Percentiles rank a stretch among this genome's conserved stretches.
phyloP scores from a whole-genome alignment of 1,284 basidiomycete species.

The Ceratobasidium papillatum region DNA sequence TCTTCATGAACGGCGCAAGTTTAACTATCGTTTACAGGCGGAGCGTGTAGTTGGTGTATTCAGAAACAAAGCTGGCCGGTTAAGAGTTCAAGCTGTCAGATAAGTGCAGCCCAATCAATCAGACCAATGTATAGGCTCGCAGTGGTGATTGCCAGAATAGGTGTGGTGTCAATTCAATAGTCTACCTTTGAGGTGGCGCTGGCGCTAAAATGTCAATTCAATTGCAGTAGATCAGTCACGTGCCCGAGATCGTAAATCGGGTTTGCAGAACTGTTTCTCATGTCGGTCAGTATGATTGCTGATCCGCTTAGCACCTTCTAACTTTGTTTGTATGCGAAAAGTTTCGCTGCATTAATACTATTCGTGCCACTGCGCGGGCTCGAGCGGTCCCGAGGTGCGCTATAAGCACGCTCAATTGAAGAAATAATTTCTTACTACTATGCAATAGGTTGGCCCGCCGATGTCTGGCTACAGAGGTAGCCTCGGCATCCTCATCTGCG shows the following conservation, averaged over 20 bases:
- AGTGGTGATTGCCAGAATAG: conserved; percentile 10
- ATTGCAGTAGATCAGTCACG: conserved; percentile 22
- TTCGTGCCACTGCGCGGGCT: conserved; percentile 13
- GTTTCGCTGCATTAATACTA: neutral
- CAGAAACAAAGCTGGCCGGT: neutral
- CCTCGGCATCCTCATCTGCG: conserved; percentile 32
- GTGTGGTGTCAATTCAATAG: neutral
- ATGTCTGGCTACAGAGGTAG: conserved; percentile 41
- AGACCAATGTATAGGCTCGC: neutral
- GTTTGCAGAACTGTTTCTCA: conserved; percentile 23
- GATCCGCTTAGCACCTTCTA: neutral
- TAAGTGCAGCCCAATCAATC: neutral
- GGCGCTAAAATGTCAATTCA: conserved; percentile 16
- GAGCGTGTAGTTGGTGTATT: neutral
- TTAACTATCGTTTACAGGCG: neutral
- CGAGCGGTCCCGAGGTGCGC: conserved; percentile 13
- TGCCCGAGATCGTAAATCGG: conserved; percentile 1
- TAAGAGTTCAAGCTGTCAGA: neutral
- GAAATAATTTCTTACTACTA: neutral
- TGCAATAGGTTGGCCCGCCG: conserved; percentile 21
- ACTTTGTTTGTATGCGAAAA: neutral
- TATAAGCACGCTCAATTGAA: neutral
- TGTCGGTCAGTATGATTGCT: conserved; percentile 36
- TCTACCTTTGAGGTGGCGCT: neutral
- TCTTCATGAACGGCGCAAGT: neutral